A percentile compares a stretch with the other conserved stretches of the same genome.
Evolutionary conservation across 2,329 filamentous ascomycete species (phyloP).

Genomic region (Lecanicillium sp.): DNA sequence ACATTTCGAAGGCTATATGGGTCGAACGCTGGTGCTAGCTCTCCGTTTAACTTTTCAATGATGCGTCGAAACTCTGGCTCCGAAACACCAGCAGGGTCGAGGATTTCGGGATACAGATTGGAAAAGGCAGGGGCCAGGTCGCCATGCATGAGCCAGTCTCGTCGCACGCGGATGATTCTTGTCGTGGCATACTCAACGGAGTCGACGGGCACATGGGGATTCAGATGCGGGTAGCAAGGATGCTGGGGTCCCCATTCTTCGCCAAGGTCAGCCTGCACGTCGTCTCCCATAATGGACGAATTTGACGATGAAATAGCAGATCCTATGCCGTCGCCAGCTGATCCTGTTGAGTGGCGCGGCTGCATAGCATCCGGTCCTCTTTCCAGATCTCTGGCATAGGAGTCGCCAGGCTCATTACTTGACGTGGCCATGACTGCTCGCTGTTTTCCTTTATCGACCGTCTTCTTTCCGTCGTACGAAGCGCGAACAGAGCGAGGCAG

Average conservation of each 20-base stretch:
- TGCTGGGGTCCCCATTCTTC: conserved; percentile 90
- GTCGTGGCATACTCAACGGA: conserved; percentile 71
- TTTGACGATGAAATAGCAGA: conserved; percentile 48
- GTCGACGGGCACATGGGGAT: conserved; percentile 76
- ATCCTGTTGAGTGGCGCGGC: conserved; percentile 39
- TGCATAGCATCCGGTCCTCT: conserved; percentile 40
- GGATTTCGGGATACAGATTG: conserved; percentile 91
- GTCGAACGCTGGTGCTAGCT: conserved; percentile 69
- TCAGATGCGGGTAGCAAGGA: conserved; percentile 88
- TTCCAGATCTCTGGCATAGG: conserved; percentile 46
- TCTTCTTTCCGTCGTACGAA: too few species aligned
- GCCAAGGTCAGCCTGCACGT: conserved; percentile 58
- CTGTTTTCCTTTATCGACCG: too few species aligned
- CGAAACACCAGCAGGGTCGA: conserved; percentile 72
- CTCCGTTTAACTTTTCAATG: conserved; percentile 73
- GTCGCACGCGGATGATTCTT: conserved; percentile 80
- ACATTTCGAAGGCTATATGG: conserved; percentile 72
- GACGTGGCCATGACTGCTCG: neutral
- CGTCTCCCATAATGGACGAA: conserved; percentile 56
- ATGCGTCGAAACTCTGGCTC: conserved; percentile 82
- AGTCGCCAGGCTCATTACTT: conserved; percentile 19
- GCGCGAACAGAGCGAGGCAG: too few species aligned
- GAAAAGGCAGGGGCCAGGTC: conserved; percentile 90
- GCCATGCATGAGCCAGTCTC: conserved; percentile 85
- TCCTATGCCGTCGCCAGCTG: conserved; percentile 43